phyloP scores from a whole-genome alignment of 768 basidiomycete genomes.

The Guyanaporus albipodus region DNA sequence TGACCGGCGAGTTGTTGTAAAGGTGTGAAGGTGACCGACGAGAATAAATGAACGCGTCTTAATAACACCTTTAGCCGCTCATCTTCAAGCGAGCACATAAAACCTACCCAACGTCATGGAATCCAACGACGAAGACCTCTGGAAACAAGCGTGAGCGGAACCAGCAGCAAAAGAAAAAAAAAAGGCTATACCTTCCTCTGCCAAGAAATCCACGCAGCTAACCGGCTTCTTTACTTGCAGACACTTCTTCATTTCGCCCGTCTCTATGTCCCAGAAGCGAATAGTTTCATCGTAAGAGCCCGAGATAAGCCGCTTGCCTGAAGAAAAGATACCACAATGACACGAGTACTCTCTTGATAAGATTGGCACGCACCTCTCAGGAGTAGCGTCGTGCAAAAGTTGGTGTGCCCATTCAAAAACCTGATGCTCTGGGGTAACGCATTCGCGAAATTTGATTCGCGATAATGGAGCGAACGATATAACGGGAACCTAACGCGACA shows the following conservation, averaged over 20 bases:
- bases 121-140: constrained; percentile 91
- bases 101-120: constrained; percentile 84
- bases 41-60: constrained; percentile 86
- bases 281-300: constrained; percentile 93
- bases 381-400: constrained; percentile 81
- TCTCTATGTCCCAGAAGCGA: constrained; percentile 83
- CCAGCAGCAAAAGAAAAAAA: background rate
- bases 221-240: constrained; percentile 85
- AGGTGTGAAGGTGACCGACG: constrained; percentile 78
- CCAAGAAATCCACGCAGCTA: constrained; percentile 83
- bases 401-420: constrained; percentile 81
- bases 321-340: background rate
- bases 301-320: constrained; percentile 76
- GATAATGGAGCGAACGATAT: constrained; percentile 78
- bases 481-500: constrained; percentile 48
- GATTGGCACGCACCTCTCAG: constrained; percentile 43
- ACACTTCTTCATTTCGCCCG: constrained; percentile 66
- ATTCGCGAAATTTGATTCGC: constrained; percentile 78
- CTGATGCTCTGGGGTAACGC: constrained; percentile 72
- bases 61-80: background rate
- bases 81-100: background rate
- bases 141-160: constrained; percentile 4
- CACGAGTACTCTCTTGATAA: background rate
- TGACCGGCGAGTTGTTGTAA: constrained; percentile 83
- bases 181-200: constrained; percentile 62